phyloP scores from a whole-genome alignment of 2,329 filamentous ascomycete genomes.

The Ophiostoma quercus region DNA sequence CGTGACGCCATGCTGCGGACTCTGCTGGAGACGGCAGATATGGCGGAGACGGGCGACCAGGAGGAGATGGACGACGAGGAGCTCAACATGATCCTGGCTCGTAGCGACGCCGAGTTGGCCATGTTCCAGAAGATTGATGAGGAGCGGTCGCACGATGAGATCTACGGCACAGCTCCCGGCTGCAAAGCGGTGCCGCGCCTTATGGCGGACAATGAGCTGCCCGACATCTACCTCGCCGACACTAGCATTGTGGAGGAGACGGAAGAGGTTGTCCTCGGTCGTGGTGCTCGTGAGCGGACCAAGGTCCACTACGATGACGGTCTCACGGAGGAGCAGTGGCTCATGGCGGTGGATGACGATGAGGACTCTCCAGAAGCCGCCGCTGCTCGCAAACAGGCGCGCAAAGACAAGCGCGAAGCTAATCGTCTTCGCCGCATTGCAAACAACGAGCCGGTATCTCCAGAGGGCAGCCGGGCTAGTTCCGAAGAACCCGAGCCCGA shows the following conservation, averaged over 20 bases:
- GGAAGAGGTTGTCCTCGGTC: slow-evolving; percentile 69
- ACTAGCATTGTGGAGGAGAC: slow-evolving; percentile 78
- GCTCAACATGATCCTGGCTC: slow-evolving; percentile 87
- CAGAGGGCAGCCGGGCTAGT: slow-evolving; percentile 71
- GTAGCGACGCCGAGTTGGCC: slow-evolving; percentile 71
- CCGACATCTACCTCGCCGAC: slow-evolving; percentile 88
- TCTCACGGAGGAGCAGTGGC: slow-evolving; percentile 96
- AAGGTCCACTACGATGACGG: slow-evolving; percentile 95
- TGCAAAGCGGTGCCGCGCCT: slow-evolving; percentile 68
- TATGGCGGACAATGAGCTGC: slow-evolving; percentile 80
- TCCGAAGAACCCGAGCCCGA: slow-evolving; percentile 57
- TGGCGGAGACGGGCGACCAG: slow-evolving; percentile 65
- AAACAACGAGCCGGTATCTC: slow-evolving; percentile 52
- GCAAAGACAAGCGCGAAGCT: slow-evolving; percentile 69
- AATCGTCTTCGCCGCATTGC: slow-evolving; percentile 64
- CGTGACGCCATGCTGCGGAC: slow-evolving; percentile 95
- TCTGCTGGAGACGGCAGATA: slow-evolving; percentile 76
- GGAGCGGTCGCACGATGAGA: slow-evolving; percentile 59
- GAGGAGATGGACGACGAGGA: slow-evolving; percentile 99
- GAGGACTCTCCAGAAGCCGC: slow-evolving; percentile 92
- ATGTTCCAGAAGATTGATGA: slow-evolving; percentile 80
- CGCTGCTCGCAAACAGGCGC: slow-evolving; percentile 80
- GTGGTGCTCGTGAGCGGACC: slow-evolving; percentile 90
- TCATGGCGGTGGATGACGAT: slow-evolving; percentile 94
- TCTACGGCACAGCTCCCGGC: slow-evolving; percentile 64